These are phyloP conservation scores for Hypoxylon sp. DNA, from an alignment of 2,329 filamentous ascomycete genomes.

Conservation along the genomic window DNA sequence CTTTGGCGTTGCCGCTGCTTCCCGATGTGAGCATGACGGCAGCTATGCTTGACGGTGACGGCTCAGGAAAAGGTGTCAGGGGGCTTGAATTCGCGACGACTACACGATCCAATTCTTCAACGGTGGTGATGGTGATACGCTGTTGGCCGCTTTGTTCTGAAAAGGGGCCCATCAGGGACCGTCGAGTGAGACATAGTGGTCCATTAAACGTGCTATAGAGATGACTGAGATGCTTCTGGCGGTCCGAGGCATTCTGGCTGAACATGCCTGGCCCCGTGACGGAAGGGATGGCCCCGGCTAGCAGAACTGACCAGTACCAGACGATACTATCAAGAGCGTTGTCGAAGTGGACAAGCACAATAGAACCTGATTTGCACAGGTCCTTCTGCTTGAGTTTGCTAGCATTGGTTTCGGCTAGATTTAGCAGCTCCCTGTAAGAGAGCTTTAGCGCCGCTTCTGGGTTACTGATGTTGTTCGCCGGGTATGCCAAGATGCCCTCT, in stretches of 20 bases:
- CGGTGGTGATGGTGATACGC: constrained; percentile 2
- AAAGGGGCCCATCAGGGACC: constrained; percentile 13
- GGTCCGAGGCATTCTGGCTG: constrained; percentile 13
- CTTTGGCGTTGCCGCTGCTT: constrained; percentile 64
- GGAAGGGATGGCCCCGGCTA: constrained; percentile 19
- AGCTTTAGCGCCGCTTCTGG: constrained; percentile 15
- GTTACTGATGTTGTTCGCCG: constrained; percentile 11
- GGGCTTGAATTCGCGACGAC: constrained; percentile 12
- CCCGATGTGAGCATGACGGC: constrained; percentile 66
- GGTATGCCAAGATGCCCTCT: constrained; percentile 24
- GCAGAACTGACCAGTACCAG: constrained; percentile 26
- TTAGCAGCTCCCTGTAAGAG: constrained; percentile 16
- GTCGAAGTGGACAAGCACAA: constrained; percentile 27
- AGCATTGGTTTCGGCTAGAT: constrained; percentile 18
- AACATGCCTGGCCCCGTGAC: constrained; percentile 24
- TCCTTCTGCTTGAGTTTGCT: constrained; percentile 19
- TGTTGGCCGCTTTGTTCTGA: constrained; percentile 5
- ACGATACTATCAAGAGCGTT: constrained; percentile 21
- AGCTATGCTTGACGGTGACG: constrained; percentile 40
- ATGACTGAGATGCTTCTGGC: constrained; percentile 16
- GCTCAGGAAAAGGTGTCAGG: constrained; percentile 7
- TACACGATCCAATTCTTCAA: constrained; percentile 16
- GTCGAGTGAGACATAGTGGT: constrained; percentile 21
- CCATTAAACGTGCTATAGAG: constrained; percentile 11
- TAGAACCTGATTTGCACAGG: constrained; percentile 16